Evolutionary conservation across 164 flowering plant genomes (phyloP), one percentile per base, ranked within the genome.

Genomic region (Umbilicus rupestris): DNA sequence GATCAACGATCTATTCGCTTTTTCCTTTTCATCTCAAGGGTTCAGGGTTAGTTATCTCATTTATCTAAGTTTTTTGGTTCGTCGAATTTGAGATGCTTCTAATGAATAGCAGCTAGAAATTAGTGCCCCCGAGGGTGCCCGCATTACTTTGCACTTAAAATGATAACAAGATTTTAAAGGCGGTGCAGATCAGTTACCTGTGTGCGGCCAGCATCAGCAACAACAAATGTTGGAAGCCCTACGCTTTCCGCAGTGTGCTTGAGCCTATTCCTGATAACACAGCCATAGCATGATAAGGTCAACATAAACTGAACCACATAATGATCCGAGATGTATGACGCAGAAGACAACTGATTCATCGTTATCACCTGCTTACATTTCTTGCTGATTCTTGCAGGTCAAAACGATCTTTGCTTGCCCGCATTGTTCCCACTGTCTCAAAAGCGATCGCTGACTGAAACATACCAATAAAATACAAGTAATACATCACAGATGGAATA

Each of bases 131-230:
- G 35, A 29, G 39, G 65, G 65, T 35, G 41, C 20, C 20, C 44
- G 14, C 26, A 31, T 59, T 57, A 2, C 3, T 9, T 20, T 9
- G 20, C 9, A n/a, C 14, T 3, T 24, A 5, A 5, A 39, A 7
- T 39, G 19, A 17, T n/a, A 15, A 30, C n/a, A 29, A n/a, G 20
- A 42, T 26, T 26, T 50, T 11, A 24, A n/a, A 33, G 7, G 31
- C 19, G 39, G 29, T 24, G 15, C 26, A 42, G 14, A 39, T 9
- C 37, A 26, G 1, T 15, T 67, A 93, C 98, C 96, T 93, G 91
- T 52, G 98, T 93, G 63, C 97, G 81, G 66, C 97, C 97, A 50
- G 97, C 98, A 79, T 93, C 98, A 70, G 98, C 89, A 69, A 93
- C 97, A 73, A 84, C 74, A 79, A 87, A 90, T 73, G 97, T 88